Evolutionary conservation across 257 asterid genomes (phyloP), one percentile per base, ranked within the genome.

Genomic region (Verbena officinalis): DNA sequence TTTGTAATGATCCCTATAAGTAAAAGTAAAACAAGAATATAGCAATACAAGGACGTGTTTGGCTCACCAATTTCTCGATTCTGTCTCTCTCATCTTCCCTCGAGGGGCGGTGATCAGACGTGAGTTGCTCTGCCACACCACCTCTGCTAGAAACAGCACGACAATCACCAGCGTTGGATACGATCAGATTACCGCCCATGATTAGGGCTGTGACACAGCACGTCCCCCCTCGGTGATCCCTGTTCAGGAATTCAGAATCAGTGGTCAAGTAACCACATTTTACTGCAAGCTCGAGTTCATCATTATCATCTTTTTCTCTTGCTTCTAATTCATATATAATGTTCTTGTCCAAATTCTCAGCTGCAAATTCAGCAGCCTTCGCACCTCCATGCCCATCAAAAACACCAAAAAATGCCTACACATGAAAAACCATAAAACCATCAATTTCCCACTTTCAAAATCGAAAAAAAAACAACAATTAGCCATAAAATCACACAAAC

Each of bases 141-240:
- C 68, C 76, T 66, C 76, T 77, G 72, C 97, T 90, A 45, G 73
- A 67, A 7, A 90, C 96, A 1, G 95, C 95, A 3, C 96, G 96
- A 58, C 96, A 90, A 50, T 90, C 97, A 5, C 97, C 97, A 16
- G 88, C 93, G 40, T 90, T 90, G 7, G 97, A 90, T n/a, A 87
- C 81, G 30, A 90, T 78, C 9, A 87, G 36, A 40, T 75, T 81
- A 31, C 97, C 96, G 3, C 73, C 61, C 57, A 45, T 67, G 64
- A 90, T 76, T 68, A 90, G 45, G 6, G 93, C 97, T 11, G 97
- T 87, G 48, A 90, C 96, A 4, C 91, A 85, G 61, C 97, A 90
- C 1, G 97, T 60, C 16, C 97, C 96, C 2, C 96, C 93, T 20
- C 86, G 70, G 56, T 67, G 68, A 64, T 84, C 86, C 55, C 67